Evolutionary conservation across 306 rosid species (phyloP), one percentile per base, ranked within the genome.

Genomic region (Adenanthera pavonina): DNA sequence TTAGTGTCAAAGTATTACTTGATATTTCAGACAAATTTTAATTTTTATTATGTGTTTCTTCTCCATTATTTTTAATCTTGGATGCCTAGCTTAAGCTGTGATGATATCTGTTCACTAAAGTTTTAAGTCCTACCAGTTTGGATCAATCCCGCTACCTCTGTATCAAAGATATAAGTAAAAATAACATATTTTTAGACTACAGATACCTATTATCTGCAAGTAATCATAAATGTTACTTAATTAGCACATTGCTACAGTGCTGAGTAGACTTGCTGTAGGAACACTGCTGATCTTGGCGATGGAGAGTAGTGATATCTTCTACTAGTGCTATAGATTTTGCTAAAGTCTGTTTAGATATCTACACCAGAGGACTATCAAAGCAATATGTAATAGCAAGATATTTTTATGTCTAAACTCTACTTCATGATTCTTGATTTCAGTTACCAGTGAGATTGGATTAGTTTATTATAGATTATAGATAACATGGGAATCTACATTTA

Each of bases 21-120:
- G 76, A 80, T 81, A 47, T 68, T 51, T 74, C 43, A 57, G 3
- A 38, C 48, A 34, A 65, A 74, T 8, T 68, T 80, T 20, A n/a
- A 30, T 41, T 33, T 46, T 82, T 72, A 5, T 17, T 44, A 51
- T 52, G 10, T 73, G 47, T 59, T 19, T 15, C 51, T 41, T 8
- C 12, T 57, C 43, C 38, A 35, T 34, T 35, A 10, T 34, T 33
- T 36, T 30, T 10, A 33, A 16, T 20, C 47, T 76, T 10, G 5
- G 13, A 62, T 62, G 49, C 11, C 62, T 33, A 17, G 62, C 48
- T 53, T 25, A 72, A 13, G 62, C 36, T 41, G 47, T 6, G 41
- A 54, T 43, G 36, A 46, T 81, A 56, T 71, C 33, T 35, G 15
- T 48, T 41, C 11, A 7, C 66, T 0, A 33, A 19, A 71, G 56